Evolutionary conservation across 106 monocot genomes (phyloP), one percentile per base, ranked within the genome.

Genomic region (Phalaenopsis aphrodite): DNA sequence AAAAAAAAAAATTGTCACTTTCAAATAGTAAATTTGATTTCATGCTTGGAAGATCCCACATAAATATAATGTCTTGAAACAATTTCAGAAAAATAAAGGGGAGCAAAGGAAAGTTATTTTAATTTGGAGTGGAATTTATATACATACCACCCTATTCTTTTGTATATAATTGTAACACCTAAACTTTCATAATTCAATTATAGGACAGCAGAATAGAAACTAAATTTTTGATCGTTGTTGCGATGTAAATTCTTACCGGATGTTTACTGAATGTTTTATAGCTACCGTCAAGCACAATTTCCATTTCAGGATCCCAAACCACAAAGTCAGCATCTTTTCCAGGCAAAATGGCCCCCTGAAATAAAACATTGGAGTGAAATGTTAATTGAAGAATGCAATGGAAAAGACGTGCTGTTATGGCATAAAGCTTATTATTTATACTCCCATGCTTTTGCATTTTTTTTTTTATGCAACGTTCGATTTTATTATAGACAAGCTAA

Each of bases 291-390:
- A 98, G 92, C 65, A 87, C 82, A 83, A 92, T 92, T 69, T 94
- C 91, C 39, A 80, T 58, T 21, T 98, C 91, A 78, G 98, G 98
- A 24, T 89, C 88, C 98, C 98, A 98, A 71, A 94, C 85, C 76
- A 92, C 98, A 76, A 98, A 81, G 79, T 98, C 94, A 39, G 98
- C 98, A 82, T 91, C 77, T 57, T 94, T 91, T 78, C 94, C 98
- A 9, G 17, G 74, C n/a, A 73, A 45, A 67, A 98, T 89, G 46
- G 87, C 82, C 15, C 98, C 98, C 98, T 98, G 80, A 68, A 69
- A 39, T 14, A 38, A 69, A 39, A 69, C 39, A 69, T 12, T 69
- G 69, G 1, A 69, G 23, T 12, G 19, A 69, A 69, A 69, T 69
- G 39, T 69, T 69, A 69, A 39, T 69, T 39, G 39, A 69, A 39